Evolutionary conservation across 345 rosid species (phyloP).

Genomic region (Camelina laxa): DNA sequence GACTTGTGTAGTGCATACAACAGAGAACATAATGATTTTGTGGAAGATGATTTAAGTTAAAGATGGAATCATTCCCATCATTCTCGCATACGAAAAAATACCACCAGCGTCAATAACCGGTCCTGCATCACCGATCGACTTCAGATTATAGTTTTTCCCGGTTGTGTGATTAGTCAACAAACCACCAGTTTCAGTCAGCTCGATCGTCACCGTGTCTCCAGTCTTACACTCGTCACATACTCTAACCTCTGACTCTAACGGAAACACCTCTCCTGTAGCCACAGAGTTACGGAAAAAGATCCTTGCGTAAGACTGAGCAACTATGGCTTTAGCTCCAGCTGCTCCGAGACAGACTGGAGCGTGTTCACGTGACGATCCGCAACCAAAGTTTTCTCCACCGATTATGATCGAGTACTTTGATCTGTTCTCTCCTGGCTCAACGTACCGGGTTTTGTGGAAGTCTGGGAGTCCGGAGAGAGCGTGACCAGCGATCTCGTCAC

Average conservation of each 20-base stretch:
- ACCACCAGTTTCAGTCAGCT: constrained; percentile 59
- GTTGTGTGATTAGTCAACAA: constrained; percentile 78
- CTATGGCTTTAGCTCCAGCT: constrained; percentile 73
- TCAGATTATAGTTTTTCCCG: constrained; percentile 71
- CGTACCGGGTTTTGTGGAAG: constrained; percentile 61
- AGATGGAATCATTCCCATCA: constrained; percentile 75
- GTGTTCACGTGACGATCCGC: constrained; percentile 93
- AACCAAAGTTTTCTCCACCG: constrained; percentile 85
- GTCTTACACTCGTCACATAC: constrained; percentile 81
- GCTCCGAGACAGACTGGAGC: constrained; percentile 94
- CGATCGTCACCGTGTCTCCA: constrained; percentile 75
- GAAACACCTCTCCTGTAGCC: constrained; percentile 85
- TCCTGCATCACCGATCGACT: constrained; percentile 85
- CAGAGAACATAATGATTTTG: background rate
- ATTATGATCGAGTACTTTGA: constrained; percentile 69
- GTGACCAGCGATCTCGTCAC: constrained; percentile 76
- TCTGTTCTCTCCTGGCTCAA: constrained; percentile 57
- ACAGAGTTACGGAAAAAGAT: constrained; percentile 92
- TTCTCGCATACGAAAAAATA: constrained; percentile 80
- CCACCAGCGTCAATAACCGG: constrained; percentile 85
- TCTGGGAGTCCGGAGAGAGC: constrained; percentile 87
- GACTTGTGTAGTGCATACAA: constrained; percentile 5
- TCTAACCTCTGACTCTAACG: constrained; percentile 77
- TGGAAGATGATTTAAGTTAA: constrained; percentile 13
- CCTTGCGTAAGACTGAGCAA: constrained; percentile 84